A percentile compares a stretch with the other conserved stretches of the same genome.
phyloP scores from a whole-genome alignment of 352 stramenopile species.

The Globisporangium paddicum region DNA sequence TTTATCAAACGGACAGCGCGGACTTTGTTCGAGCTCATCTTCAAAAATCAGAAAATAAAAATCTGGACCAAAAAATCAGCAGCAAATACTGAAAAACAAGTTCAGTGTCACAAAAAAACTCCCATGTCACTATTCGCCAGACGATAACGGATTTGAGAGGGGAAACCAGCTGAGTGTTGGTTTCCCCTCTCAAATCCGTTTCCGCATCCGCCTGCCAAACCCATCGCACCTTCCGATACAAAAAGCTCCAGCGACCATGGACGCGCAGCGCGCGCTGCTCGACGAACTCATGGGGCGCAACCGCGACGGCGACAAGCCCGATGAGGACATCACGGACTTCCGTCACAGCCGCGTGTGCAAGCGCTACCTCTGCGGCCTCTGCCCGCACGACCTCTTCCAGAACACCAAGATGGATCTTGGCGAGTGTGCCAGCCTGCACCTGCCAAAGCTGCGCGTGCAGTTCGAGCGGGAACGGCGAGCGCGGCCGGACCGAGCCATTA shows the following conservation, averaged over 20 bases:
- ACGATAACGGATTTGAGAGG: too few relatives aligned
- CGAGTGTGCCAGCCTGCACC: constrained; percentile 63
- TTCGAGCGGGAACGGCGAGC: constrained; percentile 41
- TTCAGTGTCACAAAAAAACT: too few relatives aligned
- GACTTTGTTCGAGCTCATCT: too few relatives aligned
- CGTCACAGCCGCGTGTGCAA: constrained; percentile 75
- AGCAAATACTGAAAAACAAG: too few relatives aligned
- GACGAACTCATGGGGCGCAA: constrained; percentile 91
- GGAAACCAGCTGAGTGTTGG: neutral
- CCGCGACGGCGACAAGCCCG: constrained; percentile 79
- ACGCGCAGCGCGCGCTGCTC: constrained; percentile 81
- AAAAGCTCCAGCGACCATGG: constrained; percentile 30
- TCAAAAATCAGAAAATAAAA: too few relatives aligned
- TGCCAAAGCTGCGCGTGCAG: constrained; percentile 55
- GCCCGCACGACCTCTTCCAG: constrained; percentile 86
- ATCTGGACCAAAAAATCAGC: too few relatives aligned
- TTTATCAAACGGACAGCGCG: too few relatives aligned
- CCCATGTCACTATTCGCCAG: too few relatives aligned
- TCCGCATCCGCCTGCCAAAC: neutral
- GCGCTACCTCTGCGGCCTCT: constrained; percentile 75
- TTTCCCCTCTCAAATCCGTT: neutral
- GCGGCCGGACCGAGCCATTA: constrained; percentile 28
- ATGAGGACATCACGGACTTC: constrained; percentile 78
- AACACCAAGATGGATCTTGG: constrained; percentile 88
- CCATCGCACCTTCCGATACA: neutral